Percentiles rank a stretch among this genome's conserved stretches.
Evolutionary conservation across 2,329 filamentous ascomycete species (phyloP).

Genomic region (Didymosphaeria variabile): DNA sequence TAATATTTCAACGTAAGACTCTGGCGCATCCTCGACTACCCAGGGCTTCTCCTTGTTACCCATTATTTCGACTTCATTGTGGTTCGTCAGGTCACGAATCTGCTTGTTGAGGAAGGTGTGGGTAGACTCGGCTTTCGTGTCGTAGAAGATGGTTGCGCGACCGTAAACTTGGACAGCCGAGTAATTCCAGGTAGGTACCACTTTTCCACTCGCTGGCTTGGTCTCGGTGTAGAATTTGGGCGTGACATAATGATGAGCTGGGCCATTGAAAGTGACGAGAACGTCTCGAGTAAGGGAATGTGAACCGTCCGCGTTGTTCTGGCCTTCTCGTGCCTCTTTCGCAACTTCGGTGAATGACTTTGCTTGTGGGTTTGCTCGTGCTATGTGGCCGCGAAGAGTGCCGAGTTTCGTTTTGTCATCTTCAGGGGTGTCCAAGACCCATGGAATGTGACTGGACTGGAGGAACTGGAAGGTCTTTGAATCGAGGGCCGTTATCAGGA

Average conservation of each 20-base stretch:
- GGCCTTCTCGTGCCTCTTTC: slow-evolving; percentile 46
- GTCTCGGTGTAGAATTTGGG: slow-evolving; percentile 71
- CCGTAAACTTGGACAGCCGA: slow-evolving; percentile 72
- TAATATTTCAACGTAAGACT: slow-evolving; percentile 59
- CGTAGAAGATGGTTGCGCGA: slow-evolving; percentile 62
- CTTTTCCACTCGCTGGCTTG: slow-evolving; percentile 70
- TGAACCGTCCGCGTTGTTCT: slow-evolving; percentile 13
- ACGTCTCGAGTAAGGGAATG: slow-evolving; percentile 61
- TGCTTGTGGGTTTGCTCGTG: slow-evolving; percentile 69
- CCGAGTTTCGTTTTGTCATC: slow-evolving; percentile 55
- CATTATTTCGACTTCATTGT: slow-evolving; percentile 66
- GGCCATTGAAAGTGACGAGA: slow-evolving; percentile 68
- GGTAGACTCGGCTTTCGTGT: slow-evolving; percentile 59
- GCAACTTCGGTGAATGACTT: slow-evolving; percentile 65
- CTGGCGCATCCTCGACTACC: slow-evolving; percentile 67
- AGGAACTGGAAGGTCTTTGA: slow-evolving; percentile 29
- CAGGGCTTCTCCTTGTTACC: slow-evolving; percentile 62
- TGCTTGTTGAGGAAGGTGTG: slow-evolving; percentile 61
- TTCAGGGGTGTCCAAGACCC: slow-evolving; percentile 48
- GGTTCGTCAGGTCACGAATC: slow-evolving; percentile 61
- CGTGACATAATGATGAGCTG: slow-evolving; percentile 70
- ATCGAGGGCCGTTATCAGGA: slow-evolving; percentile 68
- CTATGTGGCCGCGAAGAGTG: slow-evolving; percentile 68
- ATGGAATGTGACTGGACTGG: slow-evolving; percentile 38
- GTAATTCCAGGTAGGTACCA: slow-evolving; percentile 78